Percentiles rank a stretch among this genome's conserved stretches.
Evolutionary conservation across 257 asterid species (phyloP).

Genomic region (Datura wrightii): DNA sequence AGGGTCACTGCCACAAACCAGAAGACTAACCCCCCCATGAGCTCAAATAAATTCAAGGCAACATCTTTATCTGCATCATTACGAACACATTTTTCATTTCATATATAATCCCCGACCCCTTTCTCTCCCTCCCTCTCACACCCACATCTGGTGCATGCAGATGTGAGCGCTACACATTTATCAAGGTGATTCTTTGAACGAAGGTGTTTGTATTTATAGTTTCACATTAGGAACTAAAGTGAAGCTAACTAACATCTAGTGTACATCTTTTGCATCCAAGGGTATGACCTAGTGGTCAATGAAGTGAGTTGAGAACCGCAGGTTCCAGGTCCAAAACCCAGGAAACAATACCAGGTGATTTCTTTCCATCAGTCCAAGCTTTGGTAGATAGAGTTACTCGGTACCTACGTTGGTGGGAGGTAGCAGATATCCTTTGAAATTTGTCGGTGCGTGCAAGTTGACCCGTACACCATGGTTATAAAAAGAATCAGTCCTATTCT

Average conservation of each 20-base stretch:
- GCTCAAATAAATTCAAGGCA: not conserved
- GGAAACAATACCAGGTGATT: not conserved
- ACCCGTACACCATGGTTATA: not conserved
- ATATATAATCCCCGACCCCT: not conserved
- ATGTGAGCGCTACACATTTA: not conserved
- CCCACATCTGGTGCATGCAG: slow-evolving; percentile 11
- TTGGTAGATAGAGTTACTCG: not conserved
- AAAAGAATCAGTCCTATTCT: too few relatives aligned
- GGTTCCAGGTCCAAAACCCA: not conserved
- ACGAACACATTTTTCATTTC: not conserved
- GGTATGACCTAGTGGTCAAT: not conserved
- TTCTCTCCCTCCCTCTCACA: not conserved
- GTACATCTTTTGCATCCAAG: not conserved
- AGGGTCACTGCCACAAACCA: not conserved
- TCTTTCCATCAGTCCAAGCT: not conserved
- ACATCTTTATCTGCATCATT: not conserved
- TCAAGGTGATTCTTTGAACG: not conserved
- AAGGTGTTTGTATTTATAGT: not conserved
- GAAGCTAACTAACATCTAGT: not conserved
- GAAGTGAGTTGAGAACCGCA: not conserved
- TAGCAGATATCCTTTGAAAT: too few relatives aligned
- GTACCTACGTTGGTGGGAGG: not conserved
- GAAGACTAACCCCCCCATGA: not conserved
- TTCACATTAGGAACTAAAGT: not conserved
- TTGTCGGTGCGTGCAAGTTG: not conserved